phyloP scores from a whole-genome alignment of 2,329 filamentous ascomycete species.

The Aureobasidium lini region DNA sequence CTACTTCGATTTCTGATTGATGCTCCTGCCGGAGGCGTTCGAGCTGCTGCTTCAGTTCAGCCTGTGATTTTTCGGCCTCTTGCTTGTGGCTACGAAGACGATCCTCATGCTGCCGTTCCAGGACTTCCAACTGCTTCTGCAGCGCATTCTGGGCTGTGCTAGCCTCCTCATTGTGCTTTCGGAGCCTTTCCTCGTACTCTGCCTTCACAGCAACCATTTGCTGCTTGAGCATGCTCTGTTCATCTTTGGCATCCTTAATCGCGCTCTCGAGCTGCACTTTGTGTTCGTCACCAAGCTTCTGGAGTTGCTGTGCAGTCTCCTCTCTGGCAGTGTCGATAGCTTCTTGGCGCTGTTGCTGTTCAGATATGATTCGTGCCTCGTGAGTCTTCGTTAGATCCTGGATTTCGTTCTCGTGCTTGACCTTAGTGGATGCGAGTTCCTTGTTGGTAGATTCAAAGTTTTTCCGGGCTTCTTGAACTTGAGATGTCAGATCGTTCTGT shows the following conservation, averaged over 20 bases:
- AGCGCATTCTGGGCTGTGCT: background rate
- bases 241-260: background rate
- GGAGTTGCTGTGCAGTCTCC: background rate
- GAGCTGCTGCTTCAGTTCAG: background rate
- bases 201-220: constrained; percentile 12
- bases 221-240: constrained; percentile 1
- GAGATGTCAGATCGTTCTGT: background rate
- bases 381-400: background rate
- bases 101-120: constrained; percentile 14
- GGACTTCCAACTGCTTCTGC: background rate
- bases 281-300: background rate
- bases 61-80: constrained; percentile 1
- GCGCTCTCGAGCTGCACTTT: background rate
- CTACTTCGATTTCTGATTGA: constrained; percentile 3
- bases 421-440: background rate
- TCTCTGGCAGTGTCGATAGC: background rate
- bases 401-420: constrained; percentile 4
- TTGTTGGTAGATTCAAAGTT: background rate
- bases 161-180: constrained; percentile 10
- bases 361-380: background rate
- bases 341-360: constrained; percentile 5
- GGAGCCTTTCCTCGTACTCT: constrained; percentile 12
- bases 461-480: background rate
- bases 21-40: background rate
- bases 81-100: constrained; percentile 12